Base-by-base conservation (phyloP, 305 asterid genomes). In the Ruellia speciosa region DNA sequence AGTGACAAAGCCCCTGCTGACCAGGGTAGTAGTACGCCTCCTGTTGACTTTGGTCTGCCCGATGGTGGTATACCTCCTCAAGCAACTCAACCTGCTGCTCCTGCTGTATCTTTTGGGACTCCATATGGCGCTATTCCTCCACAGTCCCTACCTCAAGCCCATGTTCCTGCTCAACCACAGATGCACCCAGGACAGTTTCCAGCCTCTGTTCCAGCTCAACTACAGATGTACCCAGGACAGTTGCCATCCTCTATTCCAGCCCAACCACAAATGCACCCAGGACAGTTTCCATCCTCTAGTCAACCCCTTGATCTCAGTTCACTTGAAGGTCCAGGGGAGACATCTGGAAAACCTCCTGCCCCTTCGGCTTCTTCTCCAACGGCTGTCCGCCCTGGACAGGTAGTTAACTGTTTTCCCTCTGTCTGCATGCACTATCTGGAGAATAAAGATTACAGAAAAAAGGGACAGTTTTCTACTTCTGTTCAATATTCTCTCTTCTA, bases 361-460 rank as follows among this genome's bases (percentile, higher is more conserved):
- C 87, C 70, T 31, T 68, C 97, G 11, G 76, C 79, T 79, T 82
- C 98, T 75, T 86, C 94, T 65, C 96, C 97, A 56, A 88, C 68
- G 77, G 77, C 97, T 66, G 96, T 88, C 62, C 99, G 97, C 52
- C 99, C 97, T 64, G 99, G 99, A 45, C 97, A 80, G 90, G 99
- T 88, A 70, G 55, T 65, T 66, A 14, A 52, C 39, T 68, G 53
- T 41, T 54, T 41, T 54, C 54, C 35, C 49, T 54, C 28, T 59
- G 48, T 49, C 57, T 59, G 57, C 65, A 54, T 47, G 18, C 47
- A 33, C 47, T 43, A 14, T 48, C 45, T 18, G 14, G 52, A 53
- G 17, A 12, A 61, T 12, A 14, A 43, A 43, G n/a, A 14, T 14
- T 43, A 14, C 15, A 0, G n/a, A n/a, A 43, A 11, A 9, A 5